Base-by-base conservation (phyloP, 2,329 filamentous ascomycete species). In the Penicillium oxalicum region DNA sequence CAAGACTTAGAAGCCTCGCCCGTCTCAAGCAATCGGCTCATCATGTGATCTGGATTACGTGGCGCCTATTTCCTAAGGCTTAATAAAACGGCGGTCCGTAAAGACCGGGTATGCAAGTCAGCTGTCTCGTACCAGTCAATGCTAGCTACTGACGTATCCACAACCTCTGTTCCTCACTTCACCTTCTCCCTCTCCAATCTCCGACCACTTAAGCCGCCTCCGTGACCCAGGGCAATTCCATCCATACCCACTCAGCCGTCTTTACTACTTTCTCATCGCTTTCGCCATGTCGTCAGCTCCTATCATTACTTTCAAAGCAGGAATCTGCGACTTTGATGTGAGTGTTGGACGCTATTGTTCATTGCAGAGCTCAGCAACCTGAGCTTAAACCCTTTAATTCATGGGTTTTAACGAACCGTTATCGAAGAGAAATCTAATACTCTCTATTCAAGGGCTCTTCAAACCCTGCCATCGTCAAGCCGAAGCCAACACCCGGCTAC, bases 271-370 rank as follows among this genome's bases (percentile, higher is more conserved):
- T 38, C 8, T 18, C 7, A 33, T 2, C 40, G 25, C 24, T 41
- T 52, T 44, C 59, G 75, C 52, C 56, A 96, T 95, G 90, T 88
- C 91, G 54, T 83, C 88, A 71, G 70, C 79, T 59, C 90, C 91
- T 29, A 80, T 95, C 65, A 91, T 97, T 68, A 95, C 90, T 12
- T 97, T 97, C 80, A 96, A 95, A 79, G 91, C 91, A 56, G 91
- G 91, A 70, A 82, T 81, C 69, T 97, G 91, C 74, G 84, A 93
- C 45, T 69, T 91, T 52, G 84, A 91, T 68, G 90, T 95, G 74
- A 66, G 86, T 77, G 35, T 35, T 18, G 18, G 45, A 25, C 13
- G 39, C 13, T 35, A 18, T 34, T 41, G 24, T 33, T 25, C 13
- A 32, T 49, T 50, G 42, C 47, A 39, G 34, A 43, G 43, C 13